Conservation (phyloP, 2,329 filamentous ascomycete species). For the Claviceps africana region DNA sequence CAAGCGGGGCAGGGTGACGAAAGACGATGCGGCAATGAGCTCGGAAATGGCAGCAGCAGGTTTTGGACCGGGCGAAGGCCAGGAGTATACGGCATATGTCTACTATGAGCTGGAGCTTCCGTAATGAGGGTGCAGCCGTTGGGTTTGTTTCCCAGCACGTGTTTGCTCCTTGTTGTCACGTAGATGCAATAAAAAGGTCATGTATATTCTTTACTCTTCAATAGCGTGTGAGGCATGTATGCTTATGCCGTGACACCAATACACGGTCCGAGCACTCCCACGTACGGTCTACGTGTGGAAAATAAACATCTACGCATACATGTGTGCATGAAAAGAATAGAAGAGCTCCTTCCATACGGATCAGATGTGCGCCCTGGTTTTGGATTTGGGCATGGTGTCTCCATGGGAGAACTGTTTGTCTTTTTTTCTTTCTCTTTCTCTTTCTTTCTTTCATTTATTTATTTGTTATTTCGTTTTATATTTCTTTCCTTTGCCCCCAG, state of each 20-base stretch:
- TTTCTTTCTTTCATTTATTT: too few species aligned
- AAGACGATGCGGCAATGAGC: slow-evolving; percentile 69
- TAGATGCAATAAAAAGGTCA: slow-evolving; percentile 10
- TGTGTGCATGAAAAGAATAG: background rate
- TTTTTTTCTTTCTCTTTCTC: too few species aligned
- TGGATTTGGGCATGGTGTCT: too few species aligned
- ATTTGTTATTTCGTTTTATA: too few species aligned
- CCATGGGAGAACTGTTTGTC: too few species aligned
- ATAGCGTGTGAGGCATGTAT: slow-evolving; percentile 8
- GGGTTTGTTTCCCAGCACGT: background rate
- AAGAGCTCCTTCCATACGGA: background rate
- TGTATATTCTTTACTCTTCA: slow-evolving; percentile 16
- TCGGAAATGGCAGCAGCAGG: slow-evolving; percentile 74
- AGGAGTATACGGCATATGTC: slow-evolving; percentile 90
- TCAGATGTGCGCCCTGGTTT: too few species aligned
- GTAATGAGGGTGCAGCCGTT: slow-evolving; percentile 7
- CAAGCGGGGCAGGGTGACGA: slow-evolving; percentile 82
- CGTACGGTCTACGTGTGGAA: background rate
- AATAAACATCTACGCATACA: background rate
- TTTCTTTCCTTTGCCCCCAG: too few species aligned
- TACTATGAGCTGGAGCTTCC: slow-evolving; percentile 88
- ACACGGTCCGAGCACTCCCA: background rate
- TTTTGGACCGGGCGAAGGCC: slow-evolving; percentile 50
- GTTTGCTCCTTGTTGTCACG: background rate
- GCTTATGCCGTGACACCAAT: background rate